A percentile compares a stretch with the other conserved stretches of the same genome.
Evolutionary conservation across 169 alveolate genomes (phyloP).

Genomic region (Theileria parva): DNA sequence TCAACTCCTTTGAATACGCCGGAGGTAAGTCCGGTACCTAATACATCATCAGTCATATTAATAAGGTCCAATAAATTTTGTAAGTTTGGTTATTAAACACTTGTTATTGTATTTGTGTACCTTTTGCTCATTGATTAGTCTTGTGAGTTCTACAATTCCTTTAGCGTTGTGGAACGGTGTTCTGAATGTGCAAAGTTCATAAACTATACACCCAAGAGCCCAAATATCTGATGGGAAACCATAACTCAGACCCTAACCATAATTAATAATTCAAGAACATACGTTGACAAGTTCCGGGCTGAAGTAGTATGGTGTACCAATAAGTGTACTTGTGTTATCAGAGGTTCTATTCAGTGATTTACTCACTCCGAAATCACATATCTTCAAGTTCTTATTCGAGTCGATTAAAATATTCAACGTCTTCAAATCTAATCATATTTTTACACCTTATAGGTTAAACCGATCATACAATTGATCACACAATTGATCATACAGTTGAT

Average conservation of each 20-base stretch:
- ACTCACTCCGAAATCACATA: slow-evolving; percentile 93
- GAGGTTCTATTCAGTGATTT: slow-evolving; percentile 90
- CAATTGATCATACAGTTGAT: neutral
- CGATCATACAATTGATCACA: neutral
- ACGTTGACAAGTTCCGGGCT: slow-evolving; percentile 96
- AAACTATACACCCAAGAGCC: slow-evolving; percentile 95
- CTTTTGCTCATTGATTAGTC: slow-evolving; percentile 74
- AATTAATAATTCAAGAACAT: slow-evolving; percentile 4
- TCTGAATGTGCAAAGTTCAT: slow-evolving; percentile 77
- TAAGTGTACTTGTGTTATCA: slow-evolving; percentile 94
- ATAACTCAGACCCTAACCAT: slow-evolving; percentile 91
- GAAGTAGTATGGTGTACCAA: slow-evolving; percentile 99
- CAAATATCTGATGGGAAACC: slow-evolving; percentile 98
- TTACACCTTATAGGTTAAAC: neutral
- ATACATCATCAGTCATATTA: neutral
- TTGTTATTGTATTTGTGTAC: slow-evolving; percentile 41
- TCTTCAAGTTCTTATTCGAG: slow-evolving; percentile 82
- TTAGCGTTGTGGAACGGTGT: slow-evolving; percentile 86
- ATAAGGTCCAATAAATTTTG: neutral
- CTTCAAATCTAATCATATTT: slow-evolving; percentile 74
- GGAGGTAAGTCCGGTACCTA: slow-evolving; percentile 48
- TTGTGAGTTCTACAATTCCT: slow-evolving; percentile 77
- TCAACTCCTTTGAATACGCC: slow-evolving; percentile 70
- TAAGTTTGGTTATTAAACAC: neutral
- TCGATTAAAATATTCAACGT: slow-evolving; percentile 88